These are phyloP conservation scores for Exobasidium rhododendri DNA, from an alignment of 1,284 basidiomycete genomes.

Conservation along the genomic window DNA sequence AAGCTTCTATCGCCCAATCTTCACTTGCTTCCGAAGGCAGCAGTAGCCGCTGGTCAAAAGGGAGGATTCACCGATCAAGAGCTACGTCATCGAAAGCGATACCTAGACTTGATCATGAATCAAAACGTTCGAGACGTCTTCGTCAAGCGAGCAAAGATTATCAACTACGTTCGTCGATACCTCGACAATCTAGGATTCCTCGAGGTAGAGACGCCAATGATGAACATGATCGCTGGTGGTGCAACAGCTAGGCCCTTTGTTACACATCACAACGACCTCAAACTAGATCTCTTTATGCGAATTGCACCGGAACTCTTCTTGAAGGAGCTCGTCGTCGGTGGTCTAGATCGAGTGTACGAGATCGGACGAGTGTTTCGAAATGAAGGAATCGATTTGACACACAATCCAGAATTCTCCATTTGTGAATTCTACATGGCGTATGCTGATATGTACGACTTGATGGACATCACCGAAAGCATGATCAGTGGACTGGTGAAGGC, in stretches of 20 bases:
- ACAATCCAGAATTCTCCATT: constrained; percentile 65
- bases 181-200: constrained; percentile 90
- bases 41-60: constrained; percentile 59
- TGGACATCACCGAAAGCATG: constrained; percentile 93
- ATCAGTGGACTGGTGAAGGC: constrained; percentile 87
- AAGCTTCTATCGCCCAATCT: constrained; percentile 90
- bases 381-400: constrained; percentile 94
- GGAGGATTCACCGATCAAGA: constrained; percentile 72
- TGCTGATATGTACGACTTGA: constrained; percentile 97
- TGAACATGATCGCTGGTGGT: constrained; percentile 92
- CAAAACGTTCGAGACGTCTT: constrained; percentile 86
- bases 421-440: constrained; percentile 99
- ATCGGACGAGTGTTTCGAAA: constrained; percentile 98
- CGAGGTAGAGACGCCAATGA: constrained; percentile 99
- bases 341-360: constrained; percentile 95
- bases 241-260: constrained; percentile 98
- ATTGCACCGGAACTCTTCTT: constrained; percentile 97
- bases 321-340: constrained; percentile 95
- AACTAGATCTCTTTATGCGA: constrained; percentile 95
- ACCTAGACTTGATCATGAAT: constrained; percentile 96
- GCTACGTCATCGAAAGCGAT: constrained; percentile 95
- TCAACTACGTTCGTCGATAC: constrained; percentile 65
- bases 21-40: constrained; percentile 71
- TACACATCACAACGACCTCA: constrained; percentile 97
- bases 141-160: constrained; percentile 67